A percentile compares a stretch with the other conserved stretches of the same genome.
These are phyloP conservation scores for Cercophora newfieldiana DNA, from an alignment of 495 filamentous ascomycete genomes.

Conservation along the genomic window DNA sequence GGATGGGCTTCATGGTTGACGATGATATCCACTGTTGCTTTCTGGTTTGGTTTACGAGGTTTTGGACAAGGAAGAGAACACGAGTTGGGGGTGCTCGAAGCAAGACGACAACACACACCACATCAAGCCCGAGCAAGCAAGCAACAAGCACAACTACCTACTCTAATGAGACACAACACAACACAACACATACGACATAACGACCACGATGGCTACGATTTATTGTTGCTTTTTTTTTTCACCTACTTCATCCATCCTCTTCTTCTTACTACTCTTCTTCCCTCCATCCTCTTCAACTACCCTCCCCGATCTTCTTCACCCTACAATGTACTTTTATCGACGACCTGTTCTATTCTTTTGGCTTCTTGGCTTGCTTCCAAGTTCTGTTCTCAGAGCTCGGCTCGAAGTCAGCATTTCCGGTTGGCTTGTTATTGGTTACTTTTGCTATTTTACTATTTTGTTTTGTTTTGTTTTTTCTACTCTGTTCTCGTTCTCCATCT, in stretches of 20 bases:
- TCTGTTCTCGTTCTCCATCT: not conserved
- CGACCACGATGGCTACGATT: not conserved
- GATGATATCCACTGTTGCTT: not conserved
- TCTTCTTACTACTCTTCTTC: not conserved
- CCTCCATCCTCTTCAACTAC: not conserved
- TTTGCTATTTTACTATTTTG: not conserved
- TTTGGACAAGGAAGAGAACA: not conserved
- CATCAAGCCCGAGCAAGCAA: not conserved
- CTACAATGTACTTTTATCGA: not conserved
- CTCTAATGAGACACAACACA: not conserved
- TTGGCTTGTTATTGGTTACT: not conserved
- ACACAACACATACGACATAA: not conserved
- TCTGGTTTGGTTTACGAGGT: not conserved
- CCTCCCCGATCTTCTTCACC: not conserved
- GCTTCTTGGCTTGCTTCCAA: no score
- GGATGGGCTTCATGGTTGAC: not conserved
- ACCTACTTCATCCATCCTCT: not conserved
- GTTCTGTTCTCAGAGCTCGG: not conserved
- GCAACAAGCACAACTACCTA: not conserved
- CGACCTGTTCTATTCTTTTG: not conserved
- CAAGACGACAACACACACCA: not conserved
- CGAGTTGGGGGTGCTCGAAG: not conserved
- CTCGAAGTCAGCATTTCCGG: not conserved
- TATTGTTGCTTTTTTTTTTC: not conserved
- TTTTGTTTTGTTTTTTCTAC: not conserved